Conservation (phyloP, 352 stramenopile genomes). For the Phytophthora megakarya region DNA sequence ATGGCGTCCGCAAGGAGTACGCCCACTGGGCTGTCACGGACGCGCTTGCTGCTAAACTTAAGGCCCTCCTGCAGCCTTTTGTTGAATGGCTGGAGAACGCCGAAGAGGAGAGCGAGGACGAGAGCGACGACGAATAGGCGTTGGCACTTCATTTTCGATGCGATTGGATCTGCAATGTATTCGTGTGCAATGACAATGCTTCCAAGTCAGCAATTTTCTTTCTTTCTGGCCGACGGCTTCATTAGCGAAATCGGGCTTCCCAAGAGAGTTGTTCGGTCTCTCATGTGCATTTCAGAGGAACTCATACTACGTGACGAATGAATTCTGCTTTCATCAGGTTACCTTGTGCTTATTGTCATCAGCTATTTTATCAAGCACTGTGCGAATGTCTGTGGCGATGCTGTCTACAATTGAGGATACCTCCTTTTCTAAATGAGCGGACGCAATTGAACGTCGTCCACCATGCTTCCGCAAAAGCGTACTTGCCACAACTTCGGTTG, state of each 20-base stretch:
- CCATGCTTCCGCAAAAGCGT: not conserved
- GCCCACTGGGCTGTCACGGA: conserved; percentile 89
- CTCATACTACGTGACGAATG: conserved; percentile 17
- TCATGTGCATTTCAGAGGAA: conserved; percentile 11
- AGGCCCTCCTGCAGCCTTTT: conserved; percentile 92
- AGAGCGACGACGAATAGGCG: conserved; percentile 61
- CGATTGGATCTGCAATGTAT: conserved; percentile 1
- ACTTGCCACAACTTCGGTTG: conserved; percentile 13
- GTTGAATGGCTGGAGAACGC: conserved; percentile 98
- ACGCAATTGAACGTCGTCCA: not conserved
- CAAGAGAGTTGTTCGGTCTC: not conserved
- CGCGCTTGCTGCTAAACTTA: conserved; percentile 87
- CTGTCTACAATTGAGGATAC: conserved; percentile 37
- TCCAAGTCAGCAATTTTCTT: too few species aligned
- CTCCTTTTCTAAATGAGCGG: conserved; percentile 46
- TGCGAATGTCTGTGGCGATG: conserved; percentile 12
- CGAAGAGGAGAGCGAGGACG: conserved; percentile 90
- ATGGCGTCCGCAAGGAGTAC: conserved; percentile 75
- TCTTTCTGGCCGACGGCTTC: conserved; percentile 3
- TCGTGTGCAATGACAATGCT: not conserved
- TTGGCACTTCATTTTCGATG: conserved; percentile 10
- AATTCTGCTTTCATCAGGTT: conserved; percentile 18
- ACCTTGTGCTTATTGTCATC: not conserved
- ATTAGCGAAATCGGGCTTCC: not conserved
- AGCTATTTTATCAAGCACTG: conserved; percentile 7